Conservation (phyloP, 1,284 basidiomycete genomes). For the Ustilago bromivora region DNA sequence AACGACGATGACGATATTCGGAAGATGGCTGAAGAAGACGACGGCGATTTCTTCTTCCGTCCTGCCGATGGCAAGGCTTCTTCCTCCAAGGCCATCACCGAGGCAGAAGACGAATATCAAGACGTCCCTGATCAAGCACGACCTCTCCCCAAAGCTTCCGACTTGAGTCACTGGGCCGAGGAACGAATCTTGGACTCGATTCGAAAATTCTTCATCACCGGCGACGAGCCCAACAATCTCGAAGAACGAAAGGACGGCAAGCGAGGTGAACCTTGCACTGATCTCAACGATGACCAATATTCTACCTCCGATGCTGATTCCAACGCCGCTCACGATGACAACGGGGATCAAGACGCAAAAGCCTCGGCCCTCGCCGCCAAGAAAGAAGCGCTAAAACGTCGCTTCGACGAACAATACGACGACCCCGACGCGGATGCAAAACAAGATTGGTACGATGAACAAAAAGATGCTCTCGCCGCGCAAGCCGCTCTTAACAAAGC, state of each 20-base stretch:
- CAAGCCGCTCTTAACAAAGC: slow-evolving; percentile 86
- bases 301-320: slow-evolving; percentile 58
- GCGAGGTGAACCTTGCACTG: slow-evolving; percentile 33
- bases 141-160: slow-evolving; percentile 72
- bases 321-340: slow-evolving; percentile 70
- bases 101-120: slow-evolving; percentile 43
- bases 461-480: slow-evolving; percentile 89
- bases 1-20: slow-evolving; percentile 31
- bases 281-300: slow-evolving; percentile 67
- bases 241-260: slow-evolving; percentile 53
- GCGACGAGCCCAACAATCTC: slow-evolving; percentile 69
- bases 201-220: slow-evolving; percentile 90
- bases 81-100: slow-evolving; percentile 67
- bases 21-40: slow-evolving; percentile 69
- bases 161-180: slow-evolving; percentile 81
- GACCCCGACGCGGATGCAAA: slow-evolving; percentile 76
- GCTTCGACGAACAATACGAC: slow-evolving; percentile 97
- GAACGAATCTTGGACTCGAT: slow-evolving; percentile 88
- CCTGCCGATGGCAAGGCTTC: slow-evolving; percentile 70
- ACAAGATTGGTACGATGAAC: slow-evolving; percentile 72
- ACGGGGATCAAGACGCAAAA: slow-evolving; percentile 71
- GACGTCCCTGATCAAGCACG: slow-evolving; percentile 82
- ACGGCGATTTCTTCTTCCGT: slow-evolving; percentile 81
- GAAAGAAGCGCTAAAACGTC: slow-evolving; percentile 90
- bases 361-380: slow-evolving; percentile 80